Evolutionary conservation across 1,284 basidiomycete species (phyloP), one percentile per base, ranked within the genome.

Genomic region (Malassezia brasiliensis): DNA sequence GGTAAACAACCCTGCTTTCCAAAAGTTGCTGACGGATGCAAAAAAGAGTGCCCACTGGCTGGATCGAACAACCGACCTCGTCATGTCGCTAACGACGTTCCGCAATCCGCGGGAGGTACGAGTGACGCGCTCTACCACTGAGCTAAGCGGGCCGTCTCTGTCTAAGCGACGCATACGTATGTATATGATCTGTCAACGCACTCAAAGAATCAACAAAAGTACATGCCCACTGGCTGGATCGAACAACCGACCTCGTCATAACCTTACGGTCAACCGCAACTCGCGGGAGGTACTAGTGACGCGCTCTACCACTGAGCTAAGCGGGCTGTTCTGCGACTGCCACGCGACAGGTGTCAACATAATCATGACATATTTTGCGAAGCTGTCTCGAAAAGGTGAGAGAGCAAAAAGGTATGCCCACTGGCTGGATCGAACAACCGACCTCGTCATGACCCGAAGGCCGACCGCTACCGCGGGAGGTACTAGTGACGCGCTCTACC

Each of bases 241-340:
- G 54, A 56, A 56, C 54, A 56, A 56, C 54, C 54, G 54, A 56
- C 54, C 54, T 56, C 54, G 54, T 56, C 54, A 56, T 56, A 19
- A 19, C 48, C 22, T 12, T 1, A 34, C 22, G 25, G 42, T 8
- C 19, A 37, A 19, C 44, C 42, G 28, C 19, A 14, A n/a, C 7
- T 12, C 50, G 54, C 49, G 44, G 54, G 54, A 56, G 54, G 54
- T 79, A 80, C 79, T 79, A 80, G 79, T 80, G 79, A 80, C 79
- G 80, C 80, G 79, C 80, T 81, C 79, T 80, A 80, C 79, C 79
- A 79, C 79, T 80, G 79, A 80, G 79, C 79, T 80, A 80, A 80
- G 50, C 54, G 54, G 54, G 54, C 54, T 20, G 25, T 28, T 28
- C 25, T 7, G 25, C 25, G 25, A 28, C 25, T 28, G 25, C 25